Percentiles rank a stretch among this genome's conserved stretches.
Conservation (phyloP, 1,139 yeast genomes). For the Magnusiomyces magnusii region DNA sequence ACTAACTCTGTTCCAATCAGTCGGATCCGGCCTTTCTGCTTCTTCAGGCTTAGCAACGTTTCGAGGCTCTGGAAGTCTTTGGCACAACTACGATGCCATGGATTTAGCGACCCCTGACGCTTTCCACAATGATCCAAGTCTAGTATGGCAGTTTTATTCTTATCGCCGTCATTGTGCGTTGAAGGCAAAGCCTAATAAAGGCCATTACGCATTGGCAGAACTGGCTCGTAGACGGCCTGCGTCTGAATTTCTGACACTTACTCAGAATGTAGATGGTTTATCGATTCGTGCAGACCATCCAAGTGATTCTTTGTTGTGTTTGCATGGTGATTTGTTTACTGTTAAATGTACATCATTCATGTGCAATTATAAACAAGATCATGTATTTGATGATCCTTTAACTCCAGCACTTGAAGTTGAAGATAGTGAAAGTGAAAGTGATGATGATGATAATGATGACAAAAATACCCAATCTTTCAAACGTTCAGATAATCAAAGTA, state of each 20-base stretch:
- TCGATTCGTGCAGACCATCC: conserved; percentile 59
- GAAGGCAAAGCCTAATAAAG: conserved; percentile 60
- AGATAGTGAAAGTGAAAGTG: background rate
- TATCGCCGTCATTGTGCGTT: conserved; percentile 60
- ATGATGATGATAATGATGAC: background rate
- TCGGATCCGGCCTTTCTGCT: conserved; percentile 80
- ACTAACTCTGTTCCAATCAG: too few relatives aligned
- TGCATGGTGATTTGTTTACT: conserved; percentile 74
- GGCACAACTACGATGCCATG: conserved; percentile 72
- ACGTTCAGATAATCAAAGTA: background rate
- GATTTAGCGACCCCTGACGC: conserved; percentile 92
- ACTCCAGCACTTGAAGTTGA: conserved; percentile 46
- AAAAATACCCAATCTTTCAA: background rate
- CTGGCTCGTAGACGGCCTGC: conserved; percentile 36
- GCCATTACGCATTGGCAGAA: conserved; percentile 62
- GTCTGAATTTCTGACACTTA: conserved; percentile 48
- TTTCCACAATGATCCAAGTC: conserved; percentile 69
- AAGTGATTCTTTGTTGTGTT: conserved; percentile 44
- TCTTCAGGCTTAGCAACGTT: conserved; percentile 71
- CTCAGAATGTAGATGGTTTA: conserved; percentile 79
- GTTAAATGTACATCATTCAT: conserved; percentile 66
- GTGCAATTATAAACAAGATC: conserved; percentile 53
- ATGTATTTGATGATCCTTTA: conserved; percentile 54
- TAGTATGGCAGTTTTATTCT: conserved; percentile 86
- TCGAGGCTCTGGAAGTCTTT: conserved; percentile 63